A percentile compares a stretch with the other conserved stretches of the same genome.
Conservation (phyloP, 2,329 filamentous ascomycete genomes). For the Hypoxylon sp. region DNA sequence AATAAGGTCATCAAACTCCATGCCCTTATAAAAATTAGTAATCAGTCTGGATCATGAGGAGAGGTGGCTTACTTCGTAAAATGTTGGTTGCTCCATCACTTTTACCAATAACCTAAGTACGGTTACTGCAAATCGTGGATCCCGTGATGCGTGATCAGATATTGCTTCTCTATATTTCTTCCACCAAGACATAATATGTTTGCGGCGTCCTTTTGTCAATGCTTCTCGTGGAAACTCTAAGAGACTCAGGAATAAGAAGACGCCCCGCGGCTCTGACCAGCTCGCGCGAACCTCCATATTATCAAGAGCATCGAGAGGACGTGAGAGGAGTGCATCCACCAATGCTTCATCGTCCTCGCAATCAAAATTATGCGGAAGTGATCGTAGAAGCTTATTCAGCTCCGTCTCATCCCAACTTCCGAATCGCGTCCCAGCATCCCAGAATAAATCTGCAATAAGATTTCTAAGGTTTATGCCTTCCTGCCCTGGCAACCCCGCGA, state of each 20-base stretch:
- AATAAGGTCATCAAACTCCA: slow-evolving; percentile 52
- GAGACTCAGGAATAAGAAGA: slow-evolving; percentile 45
- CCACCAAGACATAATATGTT: slow-evolving; percentile 54
- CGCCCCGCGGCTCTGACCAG: slow-evolving; percentile 49
- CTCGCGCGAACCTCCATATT: slow-evolving; percentile 40
- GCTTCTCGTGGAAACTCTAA: slow-evolving; percentile 50
- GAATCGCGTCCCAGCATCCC: slow-evolving; percentile 38
- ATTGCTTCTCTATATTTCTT: slow-evolving; percentile 49
- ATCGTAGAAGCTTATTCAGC: slow-evolving; percentile 33
- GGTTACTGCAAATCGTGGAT: slow-evolving; percentile 45
- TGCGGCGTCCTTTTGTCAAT: slow-evolving; percentile 53
- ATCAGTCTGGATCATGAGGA: not conserved
- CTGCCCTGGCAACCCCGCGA: slow-evolving; percentile 46
- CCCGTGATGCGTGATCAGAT: slow-evolving; percentile 38
- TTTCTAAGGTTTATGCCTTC: slow-evolving; percentile 41
- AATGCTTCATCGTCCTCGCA: slow-evolving; percentile 50
- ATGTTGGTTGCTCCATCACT: slow-evolving; percentile 54
- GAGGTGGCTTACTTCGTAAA: slow-evolving; percentile 49
- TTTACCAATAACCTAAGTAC: slow-evolving; percentile 51
- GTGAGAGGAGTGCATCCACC: slow-evolving; percentile 49
- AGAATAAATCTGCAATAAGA: slow-evolving; percentile 48
- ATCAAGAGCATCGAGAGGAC: slow-evolving; percentile 48
- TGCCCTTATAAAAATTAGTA: slow-evolving; percentile 47
- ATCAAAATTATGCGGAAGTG: slow-evolving; percentile 48
- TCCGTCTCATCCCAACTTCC: slow-evolving; percentile 22